Evolutionary conservation across 2,329 filamentous ascomycete species (phyloP), one percentile per base, ranked within the genome.

Genomic region (Colletotrichum sp.): DNA sequence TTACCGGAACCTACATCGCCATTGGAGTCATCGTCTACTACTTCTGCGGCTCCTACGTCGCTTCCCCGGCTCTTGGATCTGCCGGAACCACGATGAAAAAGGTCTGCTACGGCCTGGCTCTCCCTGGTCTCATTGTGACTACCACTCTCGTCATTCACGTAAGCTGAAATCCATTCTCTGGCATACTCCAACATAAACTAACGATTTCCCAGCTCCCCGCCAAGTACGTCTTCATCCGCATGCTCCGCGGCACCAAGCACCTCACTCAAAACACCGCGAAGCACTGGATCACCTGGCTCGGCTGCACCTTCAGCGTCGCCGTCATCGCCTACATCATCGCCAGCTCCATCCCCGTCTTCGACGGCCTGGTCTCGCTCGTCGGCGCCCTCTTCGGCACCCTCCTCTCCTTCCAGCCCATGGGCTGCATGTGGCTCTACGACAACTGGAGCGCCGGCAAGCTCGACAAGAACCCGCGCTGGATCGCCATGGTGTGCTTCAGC

Each of bases 21-120:
- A 82, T 87, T 9, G 80, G 81, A 2, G 77, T 82, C 7, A 83
- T 89, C 1, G 84, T 89, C 4, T 89, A 89, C 79, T 85, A 84
- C 74, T 89, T 81, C 77, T 88, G 86, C 75, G 87, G 88, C 1
- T 85, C 84, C 0, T 87, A 84, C 67, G 85, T 89, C 6, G 84
- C 87, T 1, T 88, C 86, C 0, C 88, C 87, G 1, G 86, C 87
- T 2, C 83, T 89, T 7, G 88, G 87, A 3, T 87, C 86, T 34
- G 87, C 86, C 2, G 87, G 87, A 1, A 4, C 48, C 0, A 64
- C 79, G 0, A 81, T 87, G 69, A 89, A 89, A 82, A 88, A 85
- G 77, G 80, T 88, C 18, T 83, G 82, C 65, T 89, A 89, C 71
- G 87, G 87, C 10, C 78, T 84, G n/a, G 82, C 82, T 16, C 79